A percentile compares a stretch with the other conserved stretches of the same genome.
Conservation (phyloP, 75 land plant species). For the Cryptomeria japonica region DNA sequence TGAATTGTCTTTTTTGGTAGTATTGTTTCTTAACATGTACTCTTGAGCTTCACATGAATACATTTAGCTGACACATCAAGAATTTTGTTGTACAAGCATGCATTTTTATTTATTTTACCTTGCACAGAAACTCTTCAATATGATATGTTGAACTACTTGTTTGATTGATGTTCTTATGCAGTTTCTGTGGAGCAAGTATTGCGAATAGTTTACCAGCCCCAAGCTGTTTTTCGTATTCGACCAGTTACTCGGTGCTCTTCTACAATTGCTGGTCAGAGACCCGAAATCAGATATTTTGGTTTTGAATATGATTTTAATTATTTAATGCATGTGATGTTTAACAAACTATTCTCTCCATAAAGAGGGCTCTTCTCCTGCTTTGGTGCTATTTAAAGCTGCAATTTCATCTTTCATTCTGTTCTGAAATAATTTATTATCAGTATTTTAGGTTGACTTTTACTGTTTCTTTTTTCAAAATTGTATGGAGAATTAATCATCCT, state of each 20-base stretch:
- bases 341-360: not conserved
- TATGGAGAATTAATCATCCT: not conserved
- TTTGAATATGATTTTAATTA: not conserved
- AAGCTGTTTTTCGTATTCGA: constrained; percentile 82
- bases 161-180: constrained; percentile 21
- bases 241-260: constrained; percentile 88
- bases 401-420: not conserved
- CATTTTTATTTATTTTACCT: constrained; percentile 3
- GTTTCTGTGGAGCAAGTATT: constrained; percentile 88
- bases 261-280: constrained; percentile 68
- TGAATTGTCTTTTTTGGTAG: not conserved
- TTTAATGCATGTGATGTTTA: not conserved
- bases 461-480: not conserved
- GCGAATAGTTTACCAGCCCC: constrained; percentile 81
- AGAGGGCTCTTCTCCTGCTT: not conserved
- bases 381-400: not conserved
- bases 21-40: not conserved
- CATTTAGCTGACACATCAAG: not conserved
- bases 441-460: not conserved
- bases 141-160: constrained; percentile 7
- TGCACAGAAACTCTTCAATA: not conserved
- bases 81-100: not conserved
- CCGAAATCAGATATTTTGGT: not conserved
- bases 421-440: not conserved
- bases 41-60: not conserved